phyloP scores from a whole-genome alignment of 148 eudicot genomes.

The Rhododendron molle region DNA sequence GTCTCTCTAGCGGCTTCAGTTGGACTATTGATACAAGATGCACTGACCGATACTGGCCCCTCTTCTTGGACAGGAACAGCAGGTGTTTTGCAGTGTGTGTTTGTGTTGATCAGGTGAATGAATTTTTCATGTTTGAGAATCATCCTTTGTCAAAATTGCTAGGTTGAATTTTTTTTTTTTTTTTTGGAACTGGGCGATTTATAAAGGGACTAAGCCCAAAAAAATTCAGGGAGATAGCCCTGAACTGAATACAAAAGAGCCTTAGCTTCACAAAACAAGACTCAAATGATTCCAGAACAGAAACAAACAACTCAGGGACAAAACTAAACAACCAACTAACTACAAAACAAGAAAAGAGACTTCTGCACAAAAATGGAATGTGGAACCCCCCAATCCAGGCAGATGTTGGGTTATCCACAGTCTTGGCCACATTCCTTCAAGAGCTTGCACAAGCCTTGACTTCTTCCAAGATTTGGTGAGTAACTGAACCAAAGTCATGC shows the following conservation, averaged over 20 bases:
- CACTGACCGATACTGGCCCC: conserved; percentile 66
- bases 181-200: not conserved
- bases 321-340: not conserved
- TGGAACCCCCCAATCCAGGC: not conserved
- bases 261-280: not conserved
- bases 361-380: not conserved
- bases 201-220: not conserved
- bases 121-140: not conserved
- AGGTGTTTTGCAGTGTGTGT: conserved; percentile 92
- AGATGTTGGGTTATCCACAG: not conserved
- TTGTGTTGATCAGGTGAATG: conserved; percentile 70
- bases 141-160: not conserved
- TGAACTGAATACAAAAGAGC: not conserved
- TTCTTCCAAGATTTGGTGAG: too few species aligned
- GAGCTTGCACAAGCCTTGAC: not conserved
- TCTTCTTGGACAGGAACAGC: conserved; percentile 95
- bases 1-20: conserved; percentile 95
- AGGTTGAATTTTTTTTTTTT: not conserved
- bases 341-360: not conserved
- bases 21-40: conserved; percentile 84
- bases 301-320: not conserved
- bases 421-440: not conserved
- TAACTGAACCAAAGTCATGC: not conserved
- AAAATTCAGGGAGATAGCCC: not conserved
- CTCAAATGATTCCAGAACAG: not conserved